Percentiles rank a stretch among this genome's conserved stretches.
These are phyloP conservation scores for Globisporangium alternatum DNA, from an alignment of 352 stramenopile genomes.

Conservation along the genomic window DNA sequence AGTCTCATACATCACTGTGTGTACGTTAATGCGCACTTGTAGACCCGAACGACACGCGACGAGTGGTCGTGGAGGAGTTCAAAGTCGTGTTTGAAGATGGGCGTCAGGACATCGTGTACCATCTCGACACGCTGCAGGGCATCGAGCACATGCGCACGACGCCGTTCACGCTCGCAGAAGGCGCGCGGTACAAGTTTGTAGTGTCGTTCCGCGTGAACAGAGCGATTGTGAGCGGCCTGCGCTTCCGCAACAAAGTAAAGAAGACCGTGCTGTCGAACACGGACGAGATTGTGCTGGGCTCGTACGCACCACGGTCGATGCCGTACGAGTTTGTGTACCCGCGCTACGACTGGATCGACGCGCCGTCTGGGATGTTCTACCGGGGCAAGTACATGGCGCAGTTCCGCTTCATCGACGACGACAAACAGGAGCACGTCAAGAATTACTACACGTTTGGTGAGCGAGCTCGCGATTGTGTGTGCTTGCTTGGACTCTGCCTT, in stretches of 20 bases:
- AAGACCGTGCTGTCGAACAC: slow-evolving; percentile 72
- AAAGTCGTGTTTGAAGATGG: slow-evolving; percentile 83
- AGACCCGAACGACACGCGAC: slow-evolving; percentile 59
- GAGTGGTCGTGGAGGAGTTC: slow-evolving; percentile 85
- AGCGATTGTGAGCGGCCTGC: slow-evolving; percentile 79
- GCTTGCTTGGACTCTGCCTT: too few relatives aligned
- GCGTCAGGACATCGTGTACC: slow-evolving; percentile 61
- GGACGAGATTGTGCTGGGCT: slow-evolving; percentile 84
- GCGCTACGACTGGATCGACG: slow-evolving; percentile 76
- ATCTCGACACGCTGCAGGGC: slow-evolving; percentile 61
- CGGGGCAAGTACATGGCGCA: slow-evolving; percentile 84
- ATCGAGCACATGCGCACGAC: slow-evolving; percentile 70
- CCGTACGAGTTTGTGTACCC: slow-evolving; percentile 85
- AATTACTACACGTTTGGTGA: slow-evolving; percentile 76
- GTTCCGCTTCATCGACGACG: slow-evolving; percentile 71
- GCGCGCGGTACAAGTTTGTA: slow-evolving; percentile 77
- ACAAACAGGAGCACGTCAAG: slow-evolving; percentile 65
- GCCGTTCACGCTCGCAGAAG: slow-evolving; percentile 74
- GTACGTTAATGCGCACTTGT: background rate
- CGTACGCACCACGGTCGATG: slow-evolving; percentile 70
- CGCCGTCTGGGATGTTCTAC: slow-evolving; percentile 84
- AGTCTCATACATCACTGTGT: background rate
- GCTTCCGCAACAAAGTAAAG: slow-evolving; percentile 86
- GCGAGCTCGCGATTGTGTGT: slow-evolving; percentile 14
- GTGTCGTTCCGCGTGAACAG: slow-evolving; percentile 86